phyloP scores from a whole-genome alignment of 2,329 filamentous ascomycete species.

The Phyllosticta citribraziliensis region DNA sequence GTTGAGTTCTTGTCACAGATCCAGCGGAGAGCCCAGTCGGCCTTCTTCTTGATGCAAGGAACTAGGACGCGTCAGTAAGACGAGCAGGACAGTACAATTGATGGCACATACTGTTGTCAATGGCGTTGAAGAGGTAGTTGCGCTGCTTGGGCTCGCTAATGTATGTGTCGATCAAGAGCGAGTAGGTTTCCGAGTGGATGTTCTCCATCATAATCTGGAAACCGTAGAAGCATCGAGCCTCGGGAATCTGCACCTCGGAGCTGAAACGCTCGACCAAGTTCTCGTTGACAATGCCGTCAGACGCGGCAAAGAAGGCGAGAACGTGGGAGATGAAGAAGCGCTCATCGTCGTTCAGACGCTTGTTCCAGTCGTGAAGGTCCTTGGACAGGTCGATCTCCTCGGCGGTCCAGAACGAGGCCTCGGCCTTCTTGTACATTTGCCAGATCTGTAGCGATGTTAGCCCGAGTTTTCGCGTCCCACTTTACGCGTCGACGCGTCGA shows the following conservation, averaged over 20 bases:
- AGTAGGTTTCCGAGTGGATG: slow-evolving; percentile 99
- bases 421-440: slow-evolving; percentile 99
- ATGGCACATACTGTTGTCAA: slow-evolving; percentile 73
- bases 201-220: slow-evolving; percentile 99
- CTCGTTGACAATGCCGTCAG: slow-evolving; percentile 98
- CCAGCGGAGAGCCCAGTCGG: slow-evolving; percentile 94
- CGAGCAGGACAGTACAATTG: neutral
- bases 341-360: slow-evolving; percentile 92
- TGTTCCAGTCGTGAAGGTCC: slow-evolving; percentile 98
- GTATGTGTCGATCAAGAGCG: slow-evolving; percentile 96
- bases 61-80: slow-evolving; percentile 43
- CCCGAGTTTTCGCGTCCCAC: neutral
- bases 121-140: slow-evolving; percentile 92
- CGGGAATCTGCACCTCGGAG: slow-evolving; percentile 89
- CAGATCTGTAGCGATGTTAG: slow-evolving; percentile 64
- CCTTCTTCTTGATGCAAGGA: slow-evolving; percentile 96
- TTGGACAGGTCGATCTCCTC: slow-evolving; percentile 99
- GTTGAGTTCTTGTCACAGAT: slow-evolving; percentile 89
- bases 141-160: slow-evolving; percentile 96
- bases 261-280: slow-evolving; percentile 98
- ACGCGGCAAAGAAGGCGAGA: slow-evolving; percentile 96
- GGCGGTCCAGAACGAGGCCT: slow-evolving; percentile 99
- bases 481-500: slow-evolving; percentile 23
- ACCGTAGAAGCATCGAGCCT: slow-evolving; percentile 98
- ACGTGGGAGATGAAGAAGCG: slow-evolving; percentile 98